Evolutionary conservation across 371 early-diverging fungal genomes (phyloP).

Genomic region (Mucor circinelloides): DNA sequence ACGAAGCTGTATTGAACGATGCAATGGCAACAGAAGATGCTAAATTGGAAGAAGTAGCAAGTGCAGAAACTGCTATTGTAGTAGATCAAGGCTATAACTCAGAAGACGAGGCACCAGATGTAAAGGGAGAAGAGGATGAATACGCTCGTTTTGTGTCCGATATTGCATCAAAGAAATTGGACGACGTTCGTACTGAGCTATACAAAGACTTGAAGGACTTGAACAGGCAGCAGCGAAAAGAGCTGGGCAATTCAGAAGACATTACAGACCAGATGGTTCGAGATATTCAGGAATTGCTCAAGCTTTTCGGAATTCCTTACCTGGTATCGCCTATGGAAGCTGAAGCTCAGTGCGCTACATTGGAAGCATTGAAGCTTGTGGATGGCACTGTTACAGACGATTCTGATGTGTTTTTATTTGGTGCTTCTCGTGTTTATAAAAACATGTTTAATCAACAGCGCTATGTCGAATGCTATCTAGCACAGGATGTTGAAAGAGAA

Average conservation of each 20-base stretch:
- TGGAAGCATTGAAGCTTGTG: conserved; percentile 70
- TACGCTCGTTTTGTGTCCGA: conserved; percentile 58
- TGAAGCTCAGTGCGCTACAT: conserved; percentile 96
- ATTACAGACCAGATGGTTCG: conserved; percentile 72
- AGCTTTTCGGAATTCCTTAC: conserved; percentile 95
- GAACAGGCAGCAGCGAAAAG: conserved; percentile 55
- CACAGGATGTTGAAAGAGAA: conserved; percentile 65
- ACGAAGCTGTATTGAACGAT: neutral
- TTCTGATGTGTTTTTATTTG: conserved; percentile 98
- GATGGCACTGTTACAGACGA: conserved; percentile 99
- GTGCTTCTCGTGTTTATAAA: conserved; percentile 86
- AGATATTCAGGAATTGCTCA: conserved; percentile 77
- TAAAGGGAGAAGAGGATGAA: conserved; percentile 56
- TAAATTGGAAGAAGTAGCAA: neutral
- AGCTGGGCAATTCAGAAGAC: conserved; percentile 68
- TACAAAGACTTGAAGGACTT: conserved; percentile 63
- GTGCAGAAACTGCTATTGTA: neutral
- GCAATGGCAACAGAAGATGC: neutral
- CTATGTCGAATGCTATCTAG: conserved; percentile 82
- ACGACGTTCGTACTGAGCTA: conserved; percentile 51
- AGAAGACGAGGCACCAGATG: conserved; percentile 38
- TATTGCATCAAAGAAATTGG: conserved; percentile 46
- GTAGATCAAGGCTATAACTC: conserved; percentile 41
- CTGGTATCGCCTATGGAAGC: conserved; percentile 97
- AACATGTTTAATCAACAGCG: conserved; percentile 95